Evolutionary conservation across 208 protist species (phyloP).

Genomic region (Leishmania tropica): DNA sequence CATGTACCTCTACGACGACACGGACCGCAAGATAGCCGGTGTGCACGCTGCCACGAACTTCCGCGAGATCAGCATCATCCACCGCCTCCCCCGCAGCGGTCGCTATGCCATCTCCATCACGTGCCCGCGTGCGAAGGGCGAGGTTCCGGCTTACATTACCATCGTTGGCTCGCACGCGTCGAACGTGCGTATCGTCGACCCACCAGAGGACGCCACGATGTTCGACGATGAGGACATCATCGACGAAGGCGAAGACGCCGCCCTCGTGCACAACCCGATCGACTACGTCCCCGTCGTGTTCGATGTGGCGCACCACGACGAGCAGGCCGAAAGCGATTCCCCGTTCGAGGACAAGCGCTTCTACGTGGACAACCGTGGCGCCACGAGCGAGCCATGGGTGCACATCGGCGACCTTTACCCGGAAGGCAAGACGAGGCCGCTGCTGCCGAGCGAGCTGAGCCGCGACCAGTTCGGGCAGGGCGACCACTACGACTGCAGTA

Average conservation of each 20-base stretch:
- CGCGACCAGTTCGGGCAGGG: constrained; percentile 63
- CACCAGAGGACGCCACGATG: constrained; percentile 64
- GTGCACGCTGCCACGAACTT: constrained; percentile 83
- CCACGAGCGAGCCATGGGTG: constrained; percentile 53
- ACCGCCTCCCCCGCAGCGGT: constrained; percentile 50
- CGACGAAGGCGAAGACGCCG: constrained; percentile 64
- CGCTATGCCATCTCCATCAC: constrained; percentile 74
- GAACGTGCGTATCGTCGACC: constrained; percentile 61
- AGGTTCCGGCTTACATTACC: constrained; percentile 51
- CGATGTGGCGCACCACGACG: constrained; percentile 26
- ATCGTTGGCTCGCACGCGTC: constrained; percentile 38
- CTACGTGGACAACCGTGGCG: constrained; percentile 48
- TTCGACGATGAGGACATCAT: constrained; percentile 81
- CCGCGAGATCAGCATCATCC: constrained; percentile 72
- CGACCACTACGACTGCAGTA: constrained; percentile 65
- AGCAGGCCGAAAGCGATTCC: constrained; percentile 50
- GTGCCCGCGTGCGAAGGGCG: constrained; percentile 58
- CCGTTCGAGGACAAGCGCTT: constrained; percentile 62
- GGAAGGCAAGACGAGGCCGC: constrained; percentile 53
- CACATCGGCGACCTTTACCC: constrained; percentile 77
- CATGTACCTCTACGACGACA: constrained; percentile 82
- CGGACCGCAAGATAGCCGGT: constrained; percentile 55
- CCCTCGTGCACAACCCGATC: constrained; percentile 34
- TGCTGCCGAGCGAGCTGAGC: constrained; percentile 50
- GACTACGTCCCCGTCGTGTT: constrained; percentile 60